phyloP scores from a whole-genome alignment of 2,329 filamentous ascomycete species.

The Bipolaris victoriae region DNA sequence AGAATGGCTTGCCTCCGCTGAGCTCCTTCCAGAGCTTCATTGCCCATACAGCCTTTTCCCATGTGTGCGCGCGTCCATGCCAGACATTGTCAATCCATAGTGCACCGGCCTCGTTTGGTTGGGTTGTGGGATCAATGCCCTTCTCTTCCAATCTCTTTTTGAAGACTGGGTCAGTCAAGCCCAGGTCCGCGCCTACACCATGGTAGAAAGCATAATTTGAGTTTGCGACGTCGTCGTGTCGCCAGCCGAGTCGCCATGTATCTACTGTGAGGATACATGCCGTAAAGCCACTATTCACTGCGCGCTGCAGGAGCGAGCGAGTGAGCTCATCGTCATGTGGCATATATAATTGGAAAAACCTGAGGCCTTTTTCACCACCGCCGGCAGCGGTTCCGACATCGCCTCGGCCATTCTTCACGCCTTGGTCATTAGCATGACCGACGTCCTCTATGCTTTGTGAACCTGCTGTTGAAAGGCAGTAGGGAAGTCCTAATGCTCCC shows the following conservation, averaged over 20 bases:
- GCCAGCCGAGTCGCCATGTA: conserved; percentile 69
- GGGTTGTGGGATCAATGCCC: conserved; percentile 60
- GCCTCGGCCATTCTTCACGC: conserved; percentile 11
- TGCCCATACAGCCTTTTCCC: conserved; percentile 71
- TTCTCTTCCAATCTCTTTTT: conserved; percentile 58
- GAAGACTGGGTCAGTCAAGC: conserved; percentile 66
- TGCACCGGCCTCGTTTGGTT: conserved; percentile 61
- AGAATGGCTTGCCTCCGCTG: conserved; percentile 63
- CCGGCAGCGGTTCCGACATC: conserved; percentile 9
- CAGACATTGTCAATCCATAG: conserved; percentile 71
- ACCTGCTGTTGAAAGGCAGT: conserved; percentile 65
- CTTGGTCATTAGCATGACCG: conserved; percentile 59
- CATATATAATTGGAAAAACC: conserved; percentile 70
- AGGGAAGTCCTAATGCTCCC: conserved; percentile 64
- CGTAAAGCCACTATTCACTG: conserved; percentile 61
- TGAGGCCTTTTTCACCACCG: conserved; percentile 35
- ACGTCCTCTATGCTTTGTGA: conserved; percentile 64
- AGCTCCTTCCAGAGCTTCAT: conserved; percentile 63
- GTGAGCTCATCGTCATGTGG: conserved; percentile 67
- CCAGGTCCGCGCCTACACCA: conserved; percentile 64
- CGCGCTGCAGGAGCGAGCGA: conserved; percentile 61
- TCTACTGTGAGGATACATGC: conserved; percentile 67
- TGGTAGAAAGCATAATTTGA: conserved; percentile 69
- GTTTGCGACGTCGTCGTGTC: conserved; percentile 62
- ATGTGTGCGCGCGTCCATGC: conserved; percentile 68